These are phyloP conservation scores for Peronospora farinosa DNA, from an alignment of 352 stramenopile species.

Conservation along the genomic window DNA sequence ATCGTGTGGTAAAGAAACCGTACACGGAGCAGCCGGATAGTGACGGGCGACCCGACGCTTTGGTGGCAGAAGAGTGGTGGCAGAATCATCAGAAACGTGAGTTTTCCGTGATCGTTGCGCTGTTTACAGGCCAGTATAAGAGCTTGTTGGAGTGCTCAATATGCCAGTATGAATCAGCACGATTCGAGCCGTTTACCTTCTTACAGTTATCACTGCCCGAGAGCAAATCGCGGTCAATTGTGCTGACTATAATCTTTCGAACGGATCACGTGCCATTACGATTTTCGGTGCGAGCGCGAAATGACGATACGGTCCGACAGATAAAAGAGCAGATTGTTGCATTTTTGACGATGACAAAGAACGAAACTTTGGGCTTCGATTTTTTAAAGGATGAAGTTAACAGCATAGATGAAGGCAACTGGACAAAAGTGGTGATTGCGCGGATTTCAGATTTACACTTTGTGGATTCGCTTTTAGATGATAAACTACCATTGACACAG, in stretches of 20 bases:
- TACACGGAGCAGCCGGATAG: constrained; percentile 95
- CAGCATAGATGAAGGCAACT: constrained; percentile 7
- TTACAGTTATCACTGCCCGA: constrained; percentile 78
- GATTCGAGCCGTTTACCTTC: constrained; percentile 92
- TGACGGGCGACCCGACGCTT: constrained; percentile 90
- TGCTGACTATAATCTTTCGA: constrained; percentile 80
- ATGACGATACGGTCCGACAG: constrained; percentile 52
- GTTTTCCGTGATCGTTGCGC: constrained; percentile 95
- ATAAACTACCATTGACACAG: constrained; percentile 49
- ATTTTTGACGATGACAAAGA: constrained; percentile 33
- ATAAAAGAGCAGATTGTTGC: constrained; percentile 53
- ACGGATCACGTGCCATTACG: constrained; percentile 64
- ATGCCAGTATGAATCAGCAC: constrained; percentile 91
- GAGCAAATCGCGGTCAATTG: constrained; percentile 63
- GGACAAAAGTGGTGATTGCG: constrained; percentile 47
- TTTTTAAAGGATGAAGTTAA: constrained; percentile 1
- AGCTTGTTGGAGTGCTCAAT: constrained; percentile 92
- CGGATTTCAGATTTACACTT: constrained; percentile 53
- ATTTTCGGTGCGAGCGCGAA: constrained; percentile 64
- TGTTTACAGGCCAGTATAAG: constrained; percentile 99
- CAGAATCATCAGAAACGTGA: constrained; percentile 97
- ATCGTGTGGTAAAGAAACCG: constrained; percentile 93
- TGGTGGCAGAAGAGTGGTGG: constrained; percentile 99
- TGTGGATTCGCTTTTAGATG: constrained; percentile 60
- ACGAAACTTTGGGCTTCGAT: not conserved